Conservation (phyloP, 306 rosid species). For the Dalbergia cochinchinensis region DNA sequence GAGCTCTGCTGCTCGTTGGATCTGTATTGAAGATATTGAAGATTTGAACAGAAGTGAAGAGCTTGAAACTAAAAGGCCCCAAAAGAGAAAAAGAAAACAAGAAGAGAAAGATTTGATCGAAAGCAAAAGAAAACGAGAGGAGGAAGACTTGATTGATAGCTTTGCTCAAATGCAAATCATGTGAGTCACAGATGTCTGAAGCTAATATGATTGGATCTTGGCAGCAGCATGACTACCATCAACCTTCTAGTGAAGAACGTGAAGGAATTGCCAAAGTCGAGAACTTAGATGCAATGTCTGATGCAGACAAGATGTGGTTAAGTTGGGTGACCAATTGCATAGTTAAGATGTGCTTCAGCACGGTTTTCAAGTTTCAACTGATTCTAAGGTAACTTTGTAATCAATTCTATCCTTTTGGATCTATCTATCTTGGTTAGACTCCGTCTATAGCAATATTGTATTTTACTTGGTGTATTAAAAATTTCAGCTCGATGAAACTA, state of each 20-base stretch:
- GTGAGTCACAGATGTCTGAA: neutral
- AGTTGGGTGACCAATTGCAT: neutral
- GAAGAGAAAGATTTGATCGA: neutral
- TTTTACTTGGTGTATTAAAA: too few species aligned
- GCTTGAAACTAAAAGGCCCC: neutral
- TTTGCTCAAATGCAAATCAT: neutral
- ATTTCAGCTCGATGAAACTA: too few species aligned
- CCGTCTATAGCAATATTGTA: neutral
- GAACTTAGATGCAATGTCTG: too few species aligned
- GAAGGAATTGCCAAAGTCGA: too few species aligned
- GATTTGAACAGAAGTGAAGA: neutral
- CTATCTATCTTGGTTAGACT: neutral
- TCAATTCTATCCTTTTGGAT: neutral
- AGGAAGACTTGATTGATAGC: neutral
- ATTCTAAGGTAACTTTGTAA: neutral
- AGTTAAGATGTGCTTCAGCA: neutral
- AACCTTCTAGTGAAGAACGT: neutral
- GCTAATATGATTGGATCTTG: neutral
- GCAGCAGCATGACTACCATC: neutral
- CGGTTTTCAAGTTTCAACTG: neutral
- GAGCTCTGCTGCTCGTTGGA: slow-evolving; percentile 26
- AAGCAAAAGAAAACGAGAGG: neutral
- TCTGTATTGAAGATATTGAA: neutral
- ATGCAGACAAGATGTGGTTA: too few species aligned
- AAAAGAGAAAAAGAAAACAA: neutral